phyloP scores from a whole-genome alignment of 345 rosid genomes.

The Hibiscus syriacus region DNA sequence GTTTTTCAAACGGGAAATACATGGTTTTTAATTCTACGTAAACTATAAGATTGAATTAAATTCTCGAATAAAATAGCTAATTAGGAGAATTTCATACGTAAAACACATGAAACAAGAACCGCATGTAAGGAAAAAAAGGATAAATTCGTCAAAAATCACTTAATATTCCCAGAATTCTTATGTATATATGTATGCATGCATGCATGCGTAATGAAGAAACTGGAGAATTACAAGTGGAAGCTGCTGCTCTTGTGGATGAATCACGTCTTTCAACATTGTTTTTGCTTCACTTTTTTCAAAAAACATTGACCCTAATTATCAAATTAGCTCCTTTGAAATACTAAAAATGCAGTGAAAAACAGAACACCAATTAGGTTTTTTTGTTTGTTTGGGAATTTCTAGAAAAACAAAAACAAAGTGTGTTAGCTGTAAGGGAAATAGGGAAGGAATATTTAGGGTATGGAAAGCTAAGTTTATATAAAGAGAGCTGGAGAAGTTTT shows the following conservation, averaged over 20 bases:
- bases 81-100: not conserved
- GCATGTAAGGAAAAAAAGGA: no score
- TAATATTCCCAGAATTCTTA: no score
- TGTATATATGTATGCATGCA: no score
- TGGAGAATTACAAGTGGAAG: slow-evolving; percentile 27
- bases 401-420: not conserved
- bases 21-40: not conserved
- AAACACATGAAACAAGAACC: no score
- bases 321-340: not conserved
- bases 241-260: slow-evolving; percentile 34
- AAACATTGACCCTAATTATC: not conserved
- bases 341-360: not conserved
- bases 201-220: not conserved
- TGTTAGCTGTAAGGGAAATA: slow-evolving; percentile 11
- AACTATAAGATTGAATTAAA: no score
- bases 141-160: no score
- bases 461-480: slow-evolving; percentile 22
- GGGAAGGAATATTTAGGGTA: slow-evolving; percentile 29
- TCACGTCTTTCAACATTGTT: slow-evolving; percentile 38
- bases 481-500: slow-evolving; percentile 5
- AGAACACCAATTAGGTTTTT: not conserved
- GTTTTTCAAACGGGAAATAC: not conserved
- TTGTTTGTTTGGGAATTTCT: not conserved
- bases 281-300: not conserved
- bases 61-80: no score